A percentile compares a stretch with the other conserved stretches of the same genome.
Evolutionary conservation across 192 early-diverging fungal species (phyloP).

Genomic region (Backusella macrospora): DNA sequence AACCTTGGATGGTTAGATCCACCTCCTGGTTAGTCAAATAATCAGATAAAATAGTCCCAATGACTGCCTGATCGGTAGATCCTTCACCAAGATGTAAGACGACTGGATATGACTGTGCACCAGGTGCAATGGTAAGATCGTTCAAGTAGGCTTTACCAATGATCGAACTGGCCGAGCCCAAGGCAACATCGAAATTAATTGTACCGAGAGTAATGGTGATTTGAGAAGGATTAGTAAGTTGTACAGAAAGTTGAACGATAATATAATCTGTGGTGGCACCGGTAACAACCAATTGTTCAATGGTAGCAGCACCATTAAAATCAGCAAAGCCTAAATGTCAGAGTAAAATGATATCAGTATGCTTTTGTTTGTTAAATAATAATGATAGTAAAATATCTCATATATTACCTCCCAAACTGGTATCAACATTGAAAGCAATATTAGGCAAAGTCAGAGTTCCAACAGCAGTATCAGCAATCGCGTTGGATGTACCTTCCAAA

Average conservation of each 20-base stretch:
- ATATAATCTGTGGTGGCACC: constrained; percentile 4
- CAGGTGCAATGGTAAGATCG: constrained; percentile 50
- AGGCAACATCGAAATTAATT: constrained; percentile 46
- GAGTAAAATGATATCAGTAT: constrained; percentile 19
- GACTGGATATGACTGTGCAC: constrained; percentile 44
- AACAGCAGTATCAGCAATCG: constrained; percentile 35
- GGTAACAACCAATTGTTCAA: not conserved
- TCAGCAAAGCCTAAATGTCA: constrained; percentile 31
- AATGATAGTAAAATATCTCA: not conserved
- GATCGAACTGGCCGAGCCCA: constrained; percentile 15
- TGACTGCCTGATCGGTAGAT: constrained; percentile 29
- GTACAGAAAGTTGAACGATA: not conserved
- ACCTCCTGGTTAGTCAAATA: constrained; percentile 45
- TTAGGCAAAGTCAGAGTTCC: constrained; percentile 44
- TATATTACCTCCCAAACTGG: constrained; percentile 36
- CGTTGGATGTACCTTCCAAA: constrained; percentile 32
- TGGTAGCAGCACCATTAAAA: constrained; percentile 26
- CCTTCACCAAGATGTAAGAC: constrained; percentile 43
- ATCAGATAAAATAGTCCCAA: constrained; percentile 38
- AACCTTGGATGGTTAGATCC: constrained; percentile 42
- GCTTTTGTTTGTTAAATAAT: not conserved
- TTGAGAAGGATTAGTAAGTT: constrained; percentile 49
- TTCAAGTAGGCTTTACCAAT: constrained; percentile 50
- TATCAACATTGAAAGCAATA: constrained; percentile 44
- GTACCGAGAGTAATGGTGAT: constrained; percentile 54